Conservation (phyloP, 306 rosid genomes). For the Sicyos baderoa region DNA sequence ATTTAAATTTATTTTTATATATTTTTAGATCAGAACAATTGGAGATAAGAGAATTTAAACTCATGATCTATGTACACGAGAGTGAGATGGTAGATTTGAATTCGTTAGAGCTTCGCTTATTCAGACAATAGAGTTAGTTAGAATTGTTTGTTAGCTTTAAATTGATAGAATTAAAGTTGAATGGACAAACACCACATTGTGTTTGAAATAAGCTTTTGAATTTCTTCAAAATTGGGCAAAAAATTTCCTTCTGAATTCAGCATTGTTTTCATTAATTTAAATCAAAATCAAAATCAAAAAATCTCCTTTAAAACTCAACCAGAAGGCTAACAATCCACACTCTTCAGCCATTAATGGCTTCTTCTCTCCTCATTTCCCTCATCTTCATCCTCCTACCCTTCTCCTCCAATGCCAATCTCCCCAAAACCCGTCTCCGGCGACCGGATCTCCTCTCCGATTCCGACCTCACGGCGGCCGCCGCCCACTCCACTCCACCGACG, state of each 20-base stretch:
- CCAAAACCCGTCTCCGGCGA: slow-evolving; percentile 35
- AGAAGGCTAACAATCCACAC: neutral
- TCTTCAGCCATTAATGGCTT: slow-evolving; percentile 26
- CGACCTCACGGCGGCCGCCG: slow-evolving; percentile 12
- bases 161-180: no score
- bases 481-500: slow-evolving; percentile 36
- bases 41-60: no score
- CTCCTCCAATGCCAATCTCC: slow-evolving; percentile 40
- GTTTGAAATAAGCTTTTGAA: no score
- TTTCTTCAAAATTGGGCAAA: neutral
- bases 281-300: neutral
- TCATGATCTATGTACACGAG: no score
- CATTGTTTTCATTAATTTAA: neutral
- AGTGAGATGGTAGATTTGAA: no score
- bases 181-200: no score
- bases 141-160: no score
- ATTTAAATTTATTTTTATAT: no score
- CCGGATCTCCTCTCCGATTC: slow-evolving; percentile 22
- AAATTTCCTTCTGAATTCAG: neutral
- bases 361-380: slow-evolving; percentile 18
- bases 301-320: neutral
- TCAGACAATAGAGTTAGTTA: no score
- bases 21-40: no score
- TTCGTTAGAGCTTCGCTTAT: no score
- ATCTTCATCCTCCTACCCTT: slow-evolving; percentile 31